Conservation (phyloP, 352 stramenopile genomes). For the Globisporangium irregulare region DNA sequence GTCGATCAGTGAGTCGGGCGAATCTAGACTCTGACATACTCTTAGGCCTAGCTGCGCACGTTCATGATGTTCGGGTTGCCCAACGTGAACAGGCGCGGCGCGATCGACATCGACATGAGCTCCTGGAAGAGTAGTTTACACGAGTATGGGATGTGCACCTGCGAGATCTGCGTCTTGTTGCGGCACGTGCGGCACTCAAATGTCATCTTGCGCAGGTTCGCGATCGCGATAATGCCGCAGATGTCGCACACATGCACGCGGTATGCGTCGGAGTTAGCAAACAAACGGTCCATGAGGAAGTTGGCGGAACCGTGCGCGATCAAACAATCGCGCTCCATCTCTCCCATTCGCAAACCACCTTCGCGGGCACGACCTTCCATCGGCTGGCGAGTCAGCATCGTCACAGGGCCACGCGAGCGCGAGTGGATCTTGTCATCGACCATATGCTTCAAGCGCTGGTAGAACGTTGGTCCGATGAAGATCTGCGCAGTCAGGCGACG, state of each 20-base stretch:
- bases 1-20: neutral
- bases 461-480: conserved; percentile 99
- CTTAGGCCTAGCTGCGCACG: conserved; percentile 22
- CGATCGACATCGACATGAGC: conserved; percentile 99
- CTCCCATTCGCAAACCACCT: conserved; percentile 99
- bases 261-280: conserved; percentile 99
- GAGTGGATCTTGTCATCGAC: conserved; percentile 99
- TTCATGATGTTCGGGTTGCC: conserved; percentile 76
- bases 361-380: conserved; percentile 98
- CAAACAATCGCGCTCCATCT: conserved; percentile 99
- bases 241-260: conserved; percentile 98
- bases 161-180: conserved; percentile 94
- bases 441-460: conserved; percentile 99
- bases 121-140: conserved; percentile 99
- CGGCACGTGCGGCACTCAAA: conserved; percentile 96
- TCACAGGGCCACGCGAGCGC: conserved; percentile 91
- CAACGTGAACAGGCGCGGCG: conserved; percentile 95
- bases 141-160: conserved; percentile 99
- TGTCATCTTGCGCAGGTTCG: conserved; percentile 98
- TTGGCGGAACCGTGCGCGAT: conserved; percentile 99
- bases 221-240: conserved; percentile 99
- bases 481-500: conserved; percentile 94
- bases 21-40: neutral
- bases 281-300: conserved; percentile 99
- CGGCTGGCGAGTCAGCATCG: conserved; percentile 98